Percentiles rank a stretch among this genome's conserved stretches.
These are phyloP conservation scores for Naganishia onofrii DNA, from an alignment of 768 basidiomycete genomes.

Conservation along the genomic window DNA sequence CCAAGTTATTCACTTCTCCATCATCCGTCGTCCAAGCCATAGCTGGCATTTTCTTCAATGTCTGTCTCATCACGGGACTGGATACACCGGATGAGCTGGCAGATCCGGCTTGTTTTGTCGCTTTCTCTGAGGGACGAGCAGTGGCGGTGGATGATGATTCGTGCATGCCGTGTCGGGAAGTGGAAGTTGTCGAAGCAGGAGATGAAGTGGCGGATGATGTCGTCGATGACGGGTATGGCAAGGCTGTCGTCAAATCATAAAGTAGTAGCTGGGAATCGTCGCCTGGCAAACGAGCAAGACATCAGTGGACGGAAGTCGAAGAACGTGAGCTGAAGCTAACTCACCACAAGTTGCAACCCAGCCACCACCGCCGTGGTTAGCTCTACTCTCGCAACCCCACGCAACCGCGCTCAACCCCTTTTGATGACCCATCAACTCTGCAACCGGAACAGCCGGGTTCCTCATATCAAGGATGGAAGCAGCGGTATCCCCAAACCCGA, in stretches of 20 bases:
- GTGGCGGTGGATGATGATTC: slow-evolving; percentile 12
- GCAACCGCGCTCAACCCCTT: slow-evolving; percentile 71
- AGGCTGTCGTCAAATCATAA: slow-evolving; percentile 63
- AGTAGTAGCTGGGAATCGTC: slow-evolving; percentile 92
- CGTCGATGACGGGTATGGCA: slow-evolving; percentile 35
- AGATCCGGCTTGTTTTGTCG: background rate
- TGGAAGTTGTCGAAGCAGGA: slow-evolving; percentile 41
- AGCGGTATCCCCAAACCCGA: slow-evolving; percentile 86
- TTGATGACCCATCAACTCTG: slow-evolving; percentile 81
- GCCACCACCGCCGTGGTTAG: slow-evolving; percentile 60
- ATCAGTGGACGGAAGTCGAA: background rate
- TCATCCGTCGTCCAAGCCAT: slow-evolving; percentile 39
- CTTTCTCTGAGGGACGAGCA: slow-evolving; percentile 34
- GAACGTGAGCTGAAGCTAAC: slow-evolving; percentile 33
- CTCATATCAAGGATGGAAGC: slow-evolving; percentile 96
- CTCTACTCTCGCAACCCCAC: slow-evolving; percentile 68
- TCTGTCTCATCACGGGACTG: background rate
- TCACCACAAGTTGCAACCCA: slow-evolving; percentile 82
- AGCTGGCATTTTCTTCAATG: slow-evolving; percentile 2
- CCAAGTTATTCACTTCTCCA: slow-evolving; percentile 47
- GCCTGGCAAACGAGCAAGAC: slow-evolving; percentile 55
- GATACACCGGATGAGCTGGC: background rate
- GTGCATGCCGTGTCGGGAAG: slow-evolving; percentile 30
- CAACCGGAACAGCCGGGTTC: slow-evolving; percentile 89
- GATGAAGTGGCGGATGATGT: slow-evolving; percentile 59